These are phyloP conservation scores for Alliaria petiolata DNA, from an alignment of 345 rosid genomes.

Conservation along the genomic window DNA sequence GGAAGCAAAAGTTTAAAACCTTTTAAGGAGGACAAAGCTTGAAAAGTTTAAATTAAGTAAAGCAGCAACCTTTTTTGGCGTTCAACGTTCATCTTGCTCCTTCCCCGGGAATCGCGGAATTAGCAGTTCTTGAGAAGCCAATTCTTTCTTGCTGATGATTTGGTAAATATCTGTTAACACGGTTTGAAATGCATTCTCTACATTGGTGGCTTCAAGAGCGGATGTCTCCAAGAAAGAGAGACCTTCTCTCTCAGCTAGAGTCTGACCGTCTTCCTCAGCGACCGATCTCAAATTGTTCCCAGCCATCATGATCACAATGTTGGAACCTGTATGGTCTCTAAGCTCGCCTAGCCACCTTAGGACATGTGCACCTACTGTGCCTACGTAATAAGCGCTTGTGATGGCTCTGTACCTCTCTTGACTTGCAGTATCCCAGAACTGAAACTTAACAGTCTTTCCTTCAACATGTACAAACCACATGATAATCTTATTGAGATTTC, in stretches of 20 bases:
- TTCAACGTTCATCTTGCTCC: constrained; percentile 62
- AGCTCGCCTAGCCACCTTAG: constrained; percentile 67
- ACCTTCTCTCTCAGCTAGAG: constrained; percentile 61
- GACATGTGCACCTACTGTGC: constrained; percentile 69
- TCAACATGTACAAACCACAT: constrained; percentile 45
- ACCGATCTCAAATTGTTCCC: constrained; percentile 73
- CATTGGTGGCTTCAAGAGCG: constrained; percentile 63
- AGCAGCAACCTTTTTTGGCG: constrained; percentile 52
- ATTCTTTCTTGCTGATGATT: constrained; percentile 64
- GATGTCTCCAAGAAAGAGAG: constrained; percentile 72
- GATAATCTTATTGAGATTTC: no score
- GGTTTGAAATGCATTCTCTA: constrained; percentile 67
- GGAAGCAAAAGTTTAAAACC: not conserved
- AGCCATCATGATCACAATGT: constrained; percentile 75
- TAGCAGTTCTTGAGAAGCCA: constrained; percentile 57
- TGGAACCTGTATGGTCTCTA: constrained; percentile 67
- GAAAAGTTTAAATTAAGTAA: constrained; percentile 24
- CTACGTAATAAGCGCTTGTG: constrained; percentile 70
- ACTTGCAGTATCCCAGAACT: constrained; percentile 81
- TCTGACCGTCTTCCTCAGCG: constrained; percentile 47
- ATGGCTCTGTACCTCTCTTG: constrained; percentile 74
- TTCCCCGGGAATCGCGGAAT: constrained; percentile 41
- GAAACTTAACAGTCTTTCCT: constrained; percentile 73
- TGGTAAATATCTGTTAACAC: constrained; percentile 59
- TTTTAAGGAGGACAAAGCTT: not conserved